Base-by-base conservation (phyloP, 2,329 filamentous ascomycete genomes). In the Ceratocystis lukuohia region DNA sequence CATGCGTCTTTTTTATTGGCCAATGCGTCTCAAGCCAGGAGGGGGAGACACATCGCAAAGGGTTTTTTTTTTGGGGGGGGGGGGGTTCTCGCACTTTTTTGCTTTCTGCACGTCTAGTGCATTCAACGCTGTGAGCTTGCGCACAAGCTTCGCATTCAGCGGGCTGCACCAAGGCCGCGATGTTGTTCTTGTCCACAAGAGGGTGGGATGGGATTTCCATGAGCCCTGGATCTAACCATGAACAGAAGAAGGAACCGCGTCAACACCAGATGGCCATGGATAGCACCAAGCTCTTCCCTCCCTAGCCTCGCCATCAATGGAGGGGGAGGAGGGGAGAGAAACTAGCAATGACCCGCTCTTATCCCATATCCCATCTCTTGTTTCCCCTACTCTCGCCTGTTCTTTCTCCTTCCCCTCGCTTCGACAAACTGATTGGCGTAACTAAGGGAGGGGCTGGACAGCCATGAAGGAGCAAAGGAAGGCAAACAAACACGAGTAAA, bases 391-490 rank as follows among this genome's bases (percentile, higher is more conserved):
- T 33, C 28, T 59, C 53, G 53, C 33, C 28, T 59, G 53, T 59
- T 59, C 53, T 59, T 59, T 59, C 53, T 59, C 53, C 33, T 59
- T 59, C 53, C 33, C 28, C 28, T 37, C 48, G 53, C 53, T 37
- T 59, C 25, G 25, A 33, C 25, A 50, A 22, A 59, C 53, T 33
- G 25, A 30, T n/a, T 50, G 46, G 22, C 46, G n/a, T 50, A 33
- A 30, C 53, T 59, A 28, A 37, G 53, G 53, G 53, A 59, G 53
- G 53, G 53, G 53, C 53, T 59, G 53, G 53, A 59, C 28, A 56
- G 33, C 28, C 28, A 28, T 28, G 28, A 37, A 59, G 28, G 53
- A 59, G 22, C 28, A 59, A 59, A 33, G 53, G 28, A 59, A 25
- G 53, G 53, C 25, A 59, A 37, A 53, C 48, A 53, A 53, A 28